Conservation (phyloP, 805 yeast species). For the Lachancea sp. region DNA sequence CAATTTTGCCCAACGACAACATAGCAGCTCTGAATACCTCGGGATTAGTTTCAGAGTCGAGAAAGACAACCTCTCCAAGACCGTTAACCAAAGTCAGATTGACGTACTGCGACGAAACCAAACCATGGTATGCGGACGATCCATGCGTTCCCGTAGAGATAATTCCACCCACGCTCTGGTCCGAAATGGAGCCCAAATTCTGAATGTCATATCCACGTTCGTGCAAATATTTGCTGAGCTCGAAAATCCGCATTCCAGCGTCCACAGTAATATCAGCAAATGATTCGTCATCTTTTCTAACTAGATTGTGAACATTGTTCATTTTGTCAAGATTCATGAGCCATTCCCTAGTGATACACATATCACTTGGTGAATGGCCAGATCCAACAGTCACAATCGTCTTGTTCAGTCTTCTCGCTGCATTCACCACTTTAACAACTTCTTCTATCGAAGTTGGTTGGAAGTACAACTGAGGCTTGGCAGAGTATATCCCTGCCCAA, state of each 20-base stretch:
- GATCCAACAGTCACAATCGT: conserved; percentile 84
- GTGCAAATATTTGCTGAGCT: conserved; percentile 63
- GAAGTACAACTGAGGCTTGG: conserved; percentile 69
- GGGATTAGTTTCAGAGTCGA: conserved; percentile 47
- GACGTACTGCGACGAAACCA: conserved; percentile 83
- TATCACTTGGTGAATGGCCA: conserved; percentile 90
- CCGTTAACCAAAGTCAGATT: conserved; percentile 69
- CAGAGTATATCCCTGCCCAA: conserved; percentile 88
- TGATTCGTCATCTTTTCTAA: conserved; percentile 48
- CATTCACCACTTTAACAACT: conserved; percentile 55
- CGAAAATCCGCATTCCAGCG: conserved; percentile 78
- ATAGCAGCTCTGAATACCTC: conserved; percentile 76
- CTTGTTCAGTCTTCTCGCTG: conserved; percentile 52
- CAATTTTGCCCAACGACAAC: conserved; percentile 85
- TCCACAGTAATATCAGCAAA: conserved; percentile 91
- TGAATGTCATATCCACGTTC: conserved; percentile 71
- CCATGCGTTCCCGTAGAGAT: conserved; percentile 97
- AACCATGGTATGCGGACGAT: conserved; percentile 86
- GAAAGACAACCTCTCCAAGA: conserved; percentile 56
- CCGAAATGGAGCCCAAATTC: conserved; percentile 88
- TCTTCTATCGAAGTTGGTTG: conserved; percentile 73
- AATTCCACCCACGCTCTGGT: conserved; percentile 91
- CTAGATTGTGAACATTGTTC: conserved; percentile 45
- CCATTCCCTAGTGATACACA: conserved; percentile 88
- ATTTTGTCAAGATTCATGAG: conserved; percentile 76